These are phyloP conservation scores for Amanita subjunquillea DNA, from an alignment of 768 basidiomycete species.

Conservation along the genomic window DNA sequence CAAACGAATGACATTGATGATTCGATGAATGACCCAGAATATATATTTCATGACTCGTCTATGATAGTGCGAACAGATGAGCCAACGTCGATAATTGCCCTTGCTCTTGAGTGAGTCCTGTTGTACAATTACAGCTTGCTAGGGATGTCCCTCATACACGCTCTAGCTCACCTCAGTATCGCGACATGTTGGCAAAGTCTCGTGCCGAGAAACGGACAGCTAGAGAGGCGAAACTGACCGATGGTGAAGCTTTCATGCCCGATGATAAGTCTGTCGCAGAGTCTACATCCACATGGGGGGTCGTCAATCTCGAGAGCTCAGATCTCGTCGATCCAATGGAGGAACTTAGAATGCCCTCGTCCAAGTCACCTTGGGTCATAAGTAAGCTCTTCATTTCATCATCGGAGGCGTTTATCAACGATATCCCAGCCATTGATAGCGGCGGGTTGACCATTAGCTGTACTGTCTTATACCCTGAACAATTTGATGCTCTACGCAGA, in stretches of 20 bases:
- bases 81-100: conserved; percentile 94
- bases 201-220: conserved; percentile 68
- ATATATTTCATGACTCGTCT: conserved; percentile 88
- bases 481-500: conserved; percentile 87
- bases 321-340: conserved; percentile 66
- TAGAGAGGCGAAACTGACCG: conserved; percentile 43
- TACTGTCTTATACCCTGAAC: conserved; percentile 91
- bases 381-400: conserved; percentile 33
- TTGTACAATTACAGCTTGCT: not conserved
- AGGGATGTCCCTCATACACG: not conserved
- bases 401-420: not conserved
- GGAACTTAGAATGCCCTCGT: conserved; percentile 65
- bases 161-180: conserved; percentile 70
- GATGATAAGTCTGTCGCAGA: conserved; percentile 78
- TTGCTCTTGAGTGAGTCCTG: conserved; percentile 69
- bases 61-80: conserved; percentile 96
- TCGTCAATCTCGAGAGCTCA: conserved; percentile 70
- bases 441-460: conserved; percentile 87
- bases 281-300: conserved; percentile 85
- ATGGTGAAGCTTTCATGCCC: conserved; percentile 87
- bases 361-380: conserved; percentile 74
- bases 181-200: conserved; percentile 69
- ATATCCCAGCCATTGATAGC: conserved; percentile 69
- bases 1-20: conserved; percentile 54
- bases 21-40: conserved; percentile 71